Evolutionary conservation across 2,329 filamentous ascomycete genomes (phyloP), one percentile per base, ranked within the genome.

Genomic region (Paecilomyces sp.): DNA sequence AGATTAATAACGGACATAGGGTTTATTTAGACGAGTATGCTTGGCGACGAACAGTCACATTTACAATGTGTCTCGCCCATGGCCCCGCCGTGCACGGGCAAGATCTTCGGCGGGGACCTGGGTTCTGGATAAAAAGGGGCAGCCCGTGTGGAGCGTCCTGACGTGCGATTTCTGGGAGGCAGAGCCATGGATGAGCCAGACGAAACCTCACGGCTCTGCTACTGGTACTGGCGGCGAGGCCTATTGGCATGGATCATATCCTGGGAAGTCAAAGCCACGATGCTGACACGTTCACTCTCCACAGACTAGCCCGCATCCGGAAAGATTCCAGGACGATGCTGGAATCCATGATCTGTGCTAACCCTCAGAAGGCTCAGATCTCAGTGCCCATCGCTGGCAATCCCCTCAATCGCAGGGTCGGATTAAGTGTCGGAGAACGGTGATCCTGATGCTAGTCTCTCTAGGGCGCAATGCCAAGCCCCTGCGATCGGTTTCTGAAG

Each of bases 401-500:
- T 13, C 34, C 55, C 50, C 31, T 58, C 61, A 58, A 60, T 65
- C 59, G 63, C n/a, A 65, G 65, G 51, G 51, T 53, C 28, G 24
- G 24, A 25, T 53, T 31, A 57, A 33, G 55, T 36, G 63, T 65
- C 63, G 62, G 65, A 61, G 61, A 60, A 64, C 54, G 62, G 56
- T 62, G 60, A 66, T 66, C 60, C 55, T 59, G 56, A 59, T 60
- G 57, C 57, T 53, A 54, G 57, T 18, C 60, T 58, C 63, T 63
- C 65, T 64, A 66, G 65, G 36, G 33, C 28, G 51, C 61, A 60
- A 28, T 59, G 68, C 69, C 68, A 70, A 70, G 70, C 57, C 57
- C 52, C 11, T 25, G 51, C 7, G 28, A 53, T 25, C 28, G 51
- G 22, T 53, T 53, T 53, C 25, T 53, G 51, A 53, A 30, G 61